Conservation (phyloP, 495 filamentous ascomycete species). For the Penicillium crystallinum region DNA sequence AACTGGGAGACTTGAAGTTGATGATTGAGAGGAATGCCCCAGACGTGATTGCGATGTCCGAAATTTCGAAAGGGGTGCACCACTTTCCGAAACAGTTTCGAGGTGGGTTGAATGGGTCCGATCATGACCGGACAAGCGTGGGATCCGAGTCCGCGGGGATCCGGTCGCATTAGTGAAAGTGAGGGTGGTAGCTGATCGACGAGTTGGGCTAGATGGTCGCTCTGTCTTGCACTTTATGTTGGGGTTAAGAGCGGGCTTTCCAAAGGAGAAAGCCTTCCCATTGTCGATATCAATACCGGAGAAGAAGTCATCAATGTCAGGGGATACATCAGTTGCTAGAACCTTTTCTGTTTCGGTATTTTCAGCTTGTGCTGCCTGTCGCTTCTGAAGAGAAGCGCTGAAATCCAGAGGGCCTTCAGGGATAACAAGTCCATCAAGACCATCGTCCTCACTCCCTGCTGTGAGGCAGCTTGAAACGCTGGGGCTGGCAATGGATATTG, state of each 20-base stretch:
- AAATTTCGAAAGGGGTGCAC: slow-evolving; percentile 59
- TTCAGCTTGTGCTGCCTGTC: slow-evolving; percentile 50
- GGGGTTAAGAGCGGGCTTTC: slow-evolving; percentile 80
- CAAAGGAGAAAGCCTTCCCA: slow-evolving; percentile 71
- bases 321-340: slow-evolving; percentile 17
- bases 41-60: slow-evolving; percentile 60
- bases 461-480: slow-evolving; percentile 87
- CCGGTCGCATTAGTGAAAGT: slow-evolving; percentile 74
- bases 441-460: slow-evolving; percentile 90
- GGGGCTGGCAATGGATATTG: slow-evolving; percentile 82
- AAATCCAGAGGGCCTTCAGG: slow-evolving; percentile 81
- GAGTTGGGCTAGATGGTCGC: slow-evolving; percentile 62
- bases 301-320: slow-evolving; percentile 76
- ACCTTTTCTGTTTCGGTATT: slow-evolving; percentile 33
- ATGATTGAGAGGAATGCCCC: slow-evolving; percentile 62
- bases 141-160: slow-evolving; percentile 51
- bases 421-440: slow-evolving; percentile 74
- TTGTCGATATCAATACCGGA: slow-evolving; percentile 82
- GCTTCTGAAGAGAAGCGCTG: slow-evolving; percentile 64
- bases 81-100: slow-evolving; percentile 89
- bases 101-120: slow-evolving; percentile 66
- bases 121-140: slow-evolving; percentile 58
- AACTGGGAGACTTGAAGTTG: slow-evolving; percentile 58
- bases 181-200: slow-evolving; percentile 71
- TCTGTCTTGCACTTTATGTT: slow-evolving; percentile 82